These are phyloP conservation scores for Besnoitia besnoiti DNA, from an alignment of 169 alveolate species.

Conservation along the genomic window DNA sequence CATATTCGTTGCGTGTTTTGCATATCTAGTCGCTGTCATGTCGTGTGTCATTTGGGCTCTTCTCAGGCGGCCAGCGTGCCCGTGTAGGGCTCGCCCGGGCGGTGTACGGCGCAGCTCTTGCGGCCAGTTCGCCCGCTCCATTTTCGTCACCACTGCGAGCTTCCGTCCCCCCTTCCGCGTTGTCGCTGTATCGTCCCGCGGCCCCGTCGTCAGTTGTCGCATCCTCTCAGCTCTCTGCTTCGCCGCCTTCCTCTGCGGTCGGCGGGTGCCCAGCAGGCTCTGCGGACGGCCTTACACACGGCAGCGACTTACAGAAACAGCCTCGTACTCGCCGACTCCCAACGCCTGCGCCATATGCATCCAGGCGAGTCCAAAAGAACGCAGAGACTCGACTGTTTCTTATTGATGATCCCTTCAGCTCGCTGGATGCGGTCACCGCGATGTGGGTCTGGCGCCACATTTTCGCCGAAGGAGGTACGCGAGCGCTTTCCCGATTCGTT, in stretches of 20 bases:
- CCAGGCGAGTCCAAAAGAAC: background rate
- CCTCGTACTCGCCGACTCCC: no score
- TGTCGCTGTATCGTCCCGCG: no score
- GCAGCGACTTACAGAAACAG: no score
- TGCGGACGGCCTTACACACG: no score
- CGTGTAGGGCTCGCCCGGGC: background rate
- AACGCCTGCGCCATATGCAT: background rate
- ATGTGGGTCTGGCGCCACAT: slow-evolving; percentile 44
- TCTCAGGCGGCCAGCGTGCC: background rate
- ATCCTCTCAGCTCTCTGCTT: no score
- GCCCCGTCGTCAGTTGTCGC: no score
- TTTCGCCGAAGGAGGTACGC: slow-evolving; percentile 52
- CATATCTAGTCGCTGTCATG: background rate
- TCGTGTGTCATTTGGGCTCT: background rate
- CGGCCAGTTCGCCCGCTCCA: background rate
- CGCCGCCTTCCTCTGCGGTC: no score
- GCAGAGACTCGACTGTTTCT: slow-evolving; percentile 52
- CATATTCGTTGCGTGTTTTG: background rate
- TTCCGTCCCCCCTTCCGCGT: no score
- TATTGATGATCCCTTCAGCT: slow-evolving; percentile 79
- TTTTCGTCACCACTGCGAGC: background rate
- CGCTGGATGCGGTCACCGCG: slow-evolving; percentile 72
- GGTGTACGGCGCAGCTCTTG: background rate
- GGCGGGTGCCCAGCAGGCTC: no score
- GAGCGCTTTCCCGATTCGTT: background rate